phyloP scores from a whole-genome alignment of 257 asterid genomes.

The Eucommia ulmoides region DNA sequence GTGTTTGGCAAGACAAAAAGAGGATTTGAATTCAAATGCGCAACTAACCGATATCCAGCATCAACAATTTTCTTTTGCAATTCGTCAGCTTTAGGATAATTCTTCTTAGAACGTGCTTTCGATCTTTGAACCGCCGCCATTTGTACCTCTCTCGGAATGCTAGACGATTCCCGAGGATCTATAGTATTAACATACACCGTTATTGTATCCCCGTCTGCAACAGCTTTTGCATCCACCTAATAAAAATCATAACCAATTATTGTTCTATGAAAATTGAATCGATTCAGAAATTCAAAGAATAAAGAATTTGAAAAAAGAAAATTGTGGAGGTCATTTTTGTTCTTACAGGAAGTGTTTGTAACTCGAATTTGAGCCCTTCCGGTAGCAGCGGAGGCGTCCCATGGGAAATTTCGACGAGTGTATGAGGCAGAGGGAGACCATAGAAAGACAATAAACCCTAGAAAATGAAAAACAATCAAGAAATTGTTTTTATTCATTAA shows the following conservation, averaged over 20 bases:
- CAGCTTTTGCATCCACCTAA: slow-evolving; percentile 85
- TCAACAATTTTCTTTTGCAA: slow-evolving; percentile 59
- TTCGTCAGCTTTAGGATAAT: slow-evolving; percentile 56
- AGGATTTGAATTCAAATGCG: too few relatives aligned
- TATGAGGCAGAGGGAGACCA: slow-evolving; percentile 68
- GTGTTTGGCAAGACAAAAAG: too few relatives aligned
- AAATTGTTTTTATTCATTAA: too few relatives aligned
- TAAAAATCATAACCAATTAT: too few relatives aligned
- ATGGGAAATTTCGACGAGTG: slow-evolving; percentile 49
- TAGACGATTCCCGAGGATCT: slow-evolving; percentile 56
- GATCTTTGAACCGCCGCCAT: slow-evolving; percentile 52
- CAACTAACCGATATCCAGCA: slow-evolving; percentile 60
- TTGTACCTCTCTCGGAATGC: slow-evolving; percentile 53
- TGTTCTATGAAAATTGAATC: too few relatives aligned
- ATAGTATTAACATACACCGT: slow-evolving; percentile 55
- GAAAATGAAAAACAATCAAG: too few relatives aligned
- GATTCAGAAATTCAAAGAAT: too few relatives aligned
- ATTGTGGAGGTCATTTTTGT: too few relatives aligned
- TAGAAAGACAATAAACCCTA: slow-evolving; percentile 64
- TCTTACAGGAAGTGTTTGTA: slow-evolving; percentile 80
- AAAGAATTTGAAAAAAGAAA: too few relatives aligned
- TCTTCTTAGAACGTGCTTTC: slow-evolving; percentile 48
- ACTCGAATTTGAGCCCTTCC: slow-evolving; percentile 63
- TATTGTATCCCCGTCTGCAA: slow-evolving; percentile 92
- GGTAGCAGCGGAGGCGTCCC: slow-evolving; percentile 37